These are phyloP conservation scores for Malassezia globosa DNA, from an alignment of 1,284 basidiomycete genomes.

Conservation along the genomic window DNA sequence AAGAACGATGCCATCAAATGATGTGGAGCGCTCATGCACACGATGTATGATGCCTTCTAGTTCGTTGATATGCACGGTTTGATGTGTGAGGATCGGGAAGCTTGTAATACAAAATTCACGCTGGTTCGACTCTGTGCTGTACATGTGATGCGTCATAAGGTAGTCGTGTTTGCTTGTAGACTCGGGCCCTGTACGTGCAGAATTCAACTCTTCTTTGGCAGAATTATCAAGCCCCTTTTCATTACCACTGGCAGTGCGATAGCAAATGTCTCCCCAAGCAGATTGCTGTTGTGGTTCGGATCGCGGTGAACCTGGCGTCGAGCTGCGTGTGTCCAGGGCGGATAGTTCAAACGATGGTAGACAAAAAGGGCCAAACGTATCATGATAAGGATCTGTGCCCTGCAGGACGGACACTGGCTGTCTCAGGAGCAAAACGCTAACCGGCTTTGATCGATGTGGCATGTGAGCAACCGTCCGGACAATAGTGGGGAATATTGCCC, in stretches of 20 bases:
- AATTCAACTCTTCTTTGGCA: no score
- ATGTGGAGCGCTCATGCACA: not conserved
- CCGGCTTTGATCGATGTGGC: not conserved
- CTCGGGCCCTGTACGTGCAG: no score
- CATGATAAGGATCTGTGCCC: constrained; percentile 45
- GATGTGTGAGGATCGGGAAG: constrained; percentile 31
- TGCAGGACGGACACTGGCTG: constrained; percentile 35
- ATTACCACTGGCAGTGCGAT: no score
- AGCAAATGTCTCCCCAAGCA: no score
- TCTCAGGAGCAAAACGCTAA: constrained; percentile 33
- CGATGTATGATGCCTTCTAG: constrained; percentile 22
- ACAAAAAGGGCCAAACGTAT: constrained; percentile 43
- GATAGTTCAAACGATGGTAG: constrained; percentile 37
- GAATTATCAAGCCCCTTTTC: no score
- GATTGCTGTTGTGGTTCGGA: no score
- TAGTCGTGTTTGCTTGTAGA: constrained; percentile 15
- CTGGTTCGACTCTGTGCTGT: constrained; percentile 18
- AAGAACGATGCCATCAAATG: constrained; percentile 33
- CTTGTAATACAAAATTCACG: constrained; percentile 36
- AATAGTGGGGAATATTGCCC: no score
- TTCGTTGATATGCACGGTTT: constrained; percentile 20
- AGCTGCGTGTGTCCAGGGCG: constrained; percentile 38
- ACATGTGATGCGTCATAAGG: constrained; percentile 42
- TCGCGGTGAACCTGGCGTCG: constrained; percentile 30
- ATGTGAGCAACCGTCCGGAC: no score